phyloP scores from a whole-genome alignment of 2,329 filamentous ascomycete genomes.

The Stagonosporopsis chrysanthemi region DNA sequence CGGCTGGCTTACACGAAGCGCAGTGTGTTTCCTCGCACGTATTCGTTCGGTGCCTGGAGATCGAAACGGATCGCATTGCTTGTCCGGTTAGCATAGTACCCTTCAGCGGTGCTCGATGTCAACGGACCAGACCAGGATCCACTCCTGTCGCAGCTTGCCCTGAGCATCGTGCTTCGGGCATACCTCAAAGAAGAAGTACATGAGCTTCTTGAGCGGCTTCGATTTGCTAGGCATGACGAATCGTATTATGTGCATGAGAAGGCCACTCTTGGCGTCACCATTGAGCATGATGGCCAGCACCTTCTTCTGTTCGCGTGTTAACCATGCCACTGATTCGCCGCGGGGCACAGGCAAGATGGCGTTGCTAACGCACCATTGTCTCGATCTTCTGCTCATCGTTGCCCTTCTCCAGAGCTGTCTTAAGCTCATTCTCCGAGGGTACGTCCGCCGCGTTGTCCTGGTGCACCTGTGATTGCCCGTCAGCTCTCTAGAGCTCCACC shows the following conservation, averaged over 20 bases:
- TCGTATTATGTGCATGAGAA: constrained; percentile 99
- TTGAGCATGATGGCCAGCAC: constrained; percentile 98
- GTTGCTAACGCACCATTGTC: constrained; percentile 59
- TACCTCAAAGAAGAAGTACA: constrained; percentile 99
- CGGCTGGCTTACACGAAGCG: constrained; percentile 72
- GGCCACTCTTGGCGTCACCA: constrained; percentile 90
- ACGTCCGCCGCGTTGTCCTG: constrained; percentile 96
- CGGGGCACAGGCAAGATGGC: constrained; percentile 32
- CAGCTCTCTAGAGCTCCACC: constrained; percentile 38
- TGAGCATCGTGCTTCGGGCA: constrained; percentile 92
- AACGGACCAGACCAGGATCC: constrained; percentile 94
- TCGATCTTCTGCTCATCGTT: constrained; percentile 92
- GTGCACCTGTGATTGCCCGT: constrained; percentile 65
- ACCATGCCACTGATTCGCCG: constrained; percentile 60
- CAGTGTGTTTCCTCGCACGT: constrained; percentile 96
- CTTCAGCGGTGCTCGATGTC: not conserved
- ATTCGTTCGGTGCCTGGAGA: constrained; percentile 96
- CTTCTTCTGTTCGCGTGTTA: constrained; percentile 65
- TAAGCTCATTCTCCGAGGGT: constrained; percentile 87
- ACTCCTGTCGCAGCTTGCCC: constrained; percentile 98
- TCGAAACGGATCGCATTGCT: constrained; percentile 99
- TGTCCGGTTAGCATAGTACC: constrained; percentile 34
- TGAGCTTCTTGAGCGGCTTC: constrained; percentile 94
- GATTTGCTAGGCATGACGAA: constrained; percentile 99
- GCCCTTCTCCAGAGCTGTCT: constrained; percentile 91